These are phyloP conservation scores for Trichoderma hamatum DNA, from an alignment of 2,329 filamentous ascomycete genomes.

Conservation along the genomic window DNA sequence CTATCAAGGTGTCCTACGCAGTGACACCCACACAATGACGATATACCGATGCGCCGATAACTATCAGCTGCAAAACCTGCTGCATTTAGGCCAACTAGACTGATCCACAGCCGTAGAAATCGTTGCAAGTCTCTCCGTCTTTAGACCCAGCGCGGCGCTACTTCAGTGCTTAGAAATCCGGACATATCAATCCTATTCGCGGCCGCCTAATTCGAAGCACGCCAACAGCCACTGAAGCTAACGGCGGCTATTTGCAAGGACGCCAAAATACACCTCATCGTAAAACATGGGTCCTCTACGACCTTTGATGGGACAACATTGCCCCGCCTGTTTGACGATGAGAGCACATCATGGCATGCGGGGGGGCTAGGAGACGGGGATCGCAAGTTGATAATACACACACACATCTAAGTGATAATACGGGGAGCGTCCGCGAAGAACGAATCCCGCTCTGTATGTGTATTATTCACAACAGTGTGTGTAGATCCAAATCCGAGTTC, in stretches of 20 bases:
- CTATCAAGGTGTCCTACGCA: constrained; percentile 1
- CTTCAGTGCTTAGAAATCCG: constrained; percentile 23
- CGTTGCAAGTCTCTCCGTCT: constrained; percentile 15
- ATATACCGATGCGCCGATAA: not conserved
- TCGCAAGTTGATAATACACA: not conserved
- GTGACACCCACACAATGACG: not conserved
- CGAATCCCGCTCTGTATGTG: not conserved
- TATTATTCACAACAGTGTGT: not conserved
- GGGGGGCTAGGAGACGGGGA: not conserved
- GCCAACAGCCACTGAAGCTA: not conserved
- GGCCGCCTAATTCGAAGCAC: not conserved
- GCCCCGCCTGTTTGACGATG: constrained; percentile 6
- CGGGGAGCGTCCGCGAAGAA: not conserved
- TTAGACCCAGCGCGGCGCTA: not conserved
- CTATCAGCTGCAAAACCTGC: not conserved
- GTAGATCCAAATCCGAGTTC: not conserved
- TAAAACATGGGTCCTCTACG: not conserved
- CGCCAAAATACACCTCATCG: not conserved
- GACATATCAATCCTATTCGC: constrained; percentile 17
- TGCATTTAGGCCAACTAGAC: not conserved
- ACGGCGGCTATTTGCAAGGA: constrained; percentile 12
- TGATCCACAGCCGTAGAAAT: constrained; percentile 1
- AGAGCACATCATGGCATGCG: not conserved
- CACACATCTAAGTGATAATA: not conserved
- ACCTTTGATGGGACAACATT: not conserved